Evolutionary conservation across 2,329 filamentous ascomycete genomes (phyloP), one percentile per base, ranked within the genome.

Genomic region (Diaporthe ampelina): DNA sequence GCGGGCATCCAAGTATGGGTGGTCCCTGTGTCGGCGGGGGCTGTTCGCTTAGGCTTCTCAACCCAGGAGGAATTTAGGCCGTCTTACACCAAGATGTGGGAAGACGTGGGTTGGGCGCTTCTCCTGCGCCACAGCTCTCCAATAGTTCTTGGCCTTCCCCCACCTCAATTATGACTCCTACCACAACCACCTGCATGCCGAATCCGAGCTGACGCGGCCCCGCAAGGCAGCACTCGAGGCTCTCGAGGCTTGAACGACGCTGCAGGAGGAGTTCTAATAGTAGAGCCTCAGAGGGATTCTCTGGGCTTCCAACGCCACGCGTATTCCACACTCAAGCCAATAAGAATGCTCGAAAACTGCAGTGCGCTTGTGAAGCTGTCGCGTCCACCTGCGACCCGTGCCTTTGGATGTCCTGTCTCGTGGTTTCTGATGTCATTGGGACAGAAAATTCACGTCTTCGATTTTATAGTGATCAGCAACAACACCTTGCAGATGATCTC

Each of bases 371-470:
- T n/a, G 13, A 52, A 50, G 50, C 24, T 43, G 63, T 50, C 54
- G 59, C 56, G 61, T 52, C 61, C 32, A 40, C 35, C 26, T 63
- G 52, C 74, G 61, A 43, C 35, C 45, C 10, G 32, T 50, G n/a
- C 37, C 10, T n/a, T 45, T 54, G 24, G 37, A 29, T 63, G 11
- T 24, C 45, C 45, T 21, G 35, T 43, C 26, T 43, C 57, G 45
- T 56, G 61, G 26, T 80, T 78, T 79, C 76, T 78, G 77, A 67
- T 81, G 79, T 59, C 84, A 68, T 81, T 84, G 80, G 83, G 85
- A 13, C 75, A 90, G 86, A 76, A 91, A 90, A 78, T 91, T 91
- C 72, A 93, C 90, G 78, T 95, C 93, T 80, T 94, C 92, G 35
- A 76, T 77, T 70, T 79, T 80, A 75, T 81, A 81, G 69, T 81